Evolutionary conservation across 1,139 yeast genomes (phyloP), one percentile per base, ranked within the genome.

Genomic region (Tardiomyces blankii): DNA sequence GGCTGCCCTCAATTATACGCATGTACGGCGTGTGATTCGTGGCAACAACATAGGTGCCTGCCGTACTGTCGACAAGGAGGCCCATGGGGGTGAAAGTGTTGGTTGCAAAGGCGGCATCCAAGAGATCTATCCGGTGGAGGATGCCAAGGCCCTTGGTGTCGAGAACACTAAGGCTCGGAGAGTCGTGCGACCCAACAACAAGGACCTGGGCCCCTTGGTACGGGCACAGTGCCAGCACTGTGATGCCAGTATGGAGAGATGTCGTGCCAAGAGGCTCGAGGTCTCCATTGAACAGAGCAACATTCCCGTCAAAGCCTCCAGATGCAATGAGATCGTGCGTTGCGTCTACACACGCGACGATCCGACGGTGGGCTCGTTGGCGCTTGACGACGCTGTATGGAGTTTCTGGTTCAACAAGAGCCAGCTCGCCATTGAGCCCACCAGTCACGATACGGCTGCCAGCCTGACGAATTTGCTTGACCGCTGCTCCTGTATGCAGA

Each of bases 11-110:
- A 2, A 84, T 70, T 11, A 83, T 55, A 50, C 94, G 64, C 85
- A 83, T 78, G 56, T 70, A 82, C 2, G 95, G 95, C 27, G 76
- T 74, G 54, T 84, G 91, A 1, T 88, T 80, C 0, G 95, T 85
- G 0, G 79, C 86, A 1, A 80, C 72, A 0, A 77, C 77, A 18
- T 49, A 68, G 53, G 8, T 71, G 68, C 4, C 57, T 49, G 2
- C 55, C 46, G 11, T 30, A 44, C 3, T 46, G 48, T 54, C 60
- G 30, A 73, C 56, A 3, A 69, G 55, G 40, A 80, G 63, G 39
- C 67, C 64, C 63, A 79, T 68, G 2, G 86, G 82, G 18, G 81
- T 73, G 60, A 85, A 85, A 1, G 80, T 74, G 48, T 78, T 74
- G 35, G 80, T 73, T n/a, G 80, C 73, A 55, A 82, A 84, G 54